Evolutionary conservation across 2,329 filamentous ascomycete species (phyloP), one percentile per base, ranked within the genome.

Genomic region (Leptographium lundbergii): DNA sequence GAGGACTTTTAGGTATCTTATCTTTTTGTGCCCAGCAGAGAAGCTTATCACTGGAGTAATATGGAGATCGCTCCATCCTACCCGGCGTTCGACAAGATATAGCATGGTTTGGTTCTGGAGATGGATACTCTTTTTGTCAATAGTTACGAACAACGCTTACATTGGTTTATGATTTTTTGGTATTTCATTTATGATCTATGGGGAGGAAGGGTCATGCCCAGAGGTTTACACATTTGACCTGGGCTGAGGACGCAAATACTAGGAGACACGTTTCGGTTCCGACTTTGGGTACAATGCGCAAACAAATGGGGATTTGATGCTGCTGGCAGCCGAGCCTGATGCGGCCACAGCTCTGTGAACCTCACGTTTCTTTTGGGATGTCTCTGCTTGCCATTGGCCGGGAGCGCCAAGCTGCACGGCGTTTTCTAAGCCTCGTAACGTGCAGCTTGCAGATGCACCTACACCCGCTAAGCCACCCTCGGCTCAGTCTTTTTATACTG

Each of bases 1-100:
- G 77, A 77, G 59, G 88, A 91, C 68, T 91, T 91, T 70, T 89
- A 75, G 24, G 19, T 47, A 19, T 42, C 36, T 39, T 17, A 39
- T 45, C 22, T 27, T 10, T 45, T 10, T 6, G n/a, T 32, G 5
- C 6, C 29, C 24, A 6, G n/a, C 25, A 24, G 50, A 53, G 50
- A 14, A 34, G 22, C 22, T 45, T 24, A 13, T 25, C 6, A 24
- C n/a, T 17, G 24, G 13, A 27, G 22, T 25, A 42, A 19, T 54
- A 9, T 27, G 36, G 24, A n/a, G 24, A 47, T 36, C 14, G 25
- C 19, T 47, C 54, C 25, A 39, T 42, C 19, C 13, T 24, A 32
- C 25, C 24, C 25, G 54, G 54, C 39, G 54, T 55, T 56, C 10
- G 24, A 27, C 36, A 29, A 48, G 19, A 48, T 56, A 9, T 39